Conservation (phyloP, 345 rosid genomes). For the Pugionium cornutum region DNA sequence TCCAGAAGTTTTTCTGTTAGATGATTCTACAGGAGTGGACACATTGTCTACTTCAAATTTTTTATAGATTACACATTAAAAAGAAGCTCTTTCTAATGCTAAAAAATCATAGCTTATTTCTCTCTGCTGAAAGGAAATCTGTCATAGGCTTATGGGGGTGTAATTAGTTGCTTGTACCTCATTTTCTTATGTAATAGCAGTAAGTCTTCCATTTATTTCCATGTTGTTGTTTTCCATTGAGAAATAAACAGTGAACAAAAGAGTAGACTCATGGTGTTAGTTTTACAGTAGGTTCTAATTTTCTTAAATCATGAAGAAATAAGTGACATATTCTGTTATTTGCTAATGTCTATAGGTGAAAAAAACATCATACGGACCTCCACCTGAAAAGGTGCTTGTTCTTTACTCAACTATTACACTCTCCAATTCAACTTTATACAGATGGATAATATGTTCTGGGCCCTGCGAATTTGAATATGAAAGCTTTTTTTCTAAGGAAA, state of each 20-base stretch:
- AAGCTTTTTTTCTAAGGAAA: constrained; percentile 10
- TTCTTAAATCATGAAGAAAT: constrained; percentile 10
- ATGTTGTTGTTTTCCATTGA: constrained; percentile 2
- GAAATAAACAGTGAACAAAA: constrained; percentile 6
- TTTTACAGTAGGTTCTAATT: constrained; percentile 9
- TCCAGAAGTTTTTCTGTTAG: not conserved
- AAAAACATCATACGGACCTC: constrained; percentile 44
- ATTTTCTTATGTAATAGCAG: not conserved
- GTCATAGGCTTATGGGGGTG: constrained; percentile 12
- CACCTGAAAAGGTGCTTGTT: constrained; percentile 53
- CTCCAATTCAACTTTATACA: constrained; percentile 3
- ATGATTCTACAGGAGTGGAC: constrained; percentile 9
- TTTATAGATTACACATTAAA: not conserved
- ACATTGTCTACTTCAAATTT: constrained; percentile 9
- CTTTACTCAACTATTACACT: constrained; percentile 16
- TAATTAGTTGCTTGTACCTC: constrained; percentile 3
- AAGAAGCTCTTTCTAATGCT: constrained; percentile 9
- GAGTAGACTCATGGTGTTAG: constrained; percentile 22
- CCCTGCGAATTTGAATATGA: constrained; percentile 13
- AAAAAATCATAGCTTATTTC: constrained; percentile 13
- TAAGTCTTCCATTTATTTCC: not conserved
- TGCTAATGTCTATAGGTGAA: constrained; percentile 54
- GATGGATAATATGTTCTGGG: constrained; percentile 23
- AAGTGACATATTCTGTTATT: constrained; percentile 2
- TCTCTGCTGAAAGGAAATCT: constrained; percentile 9